Evolutionary conservation across 2,329 filamentous ascomycete species (phyloP), one percentile per base, ranked within the genome.

Genomic region (Stachybotrys chartarum): DNA sequence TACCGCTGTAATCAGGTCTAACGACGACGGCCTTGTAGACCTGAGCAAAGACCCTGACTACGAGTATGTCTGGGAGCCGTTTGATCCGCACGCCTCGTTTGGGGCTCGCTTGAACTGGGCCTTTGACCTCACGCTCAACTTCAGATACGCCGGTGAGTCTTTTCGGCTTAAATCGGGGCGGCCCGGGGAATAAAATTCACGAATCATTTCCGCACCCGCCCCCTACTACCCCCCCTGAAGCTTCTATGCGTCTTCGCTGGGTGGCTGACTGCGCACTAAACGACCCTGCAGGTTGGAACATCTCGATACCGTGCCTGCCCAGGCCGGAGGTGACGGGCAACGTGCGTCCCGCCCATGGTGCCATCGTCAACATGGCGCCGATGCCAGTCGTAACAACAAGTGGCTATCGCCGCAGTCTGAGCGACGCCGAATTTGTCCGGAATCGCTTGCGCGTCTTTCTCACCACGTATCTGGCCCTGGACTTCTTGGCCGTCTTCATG

Each of bases 401-500:
- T 35, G 83, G 83, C 30, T 80, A 75, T 61, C 64, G 65, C 53
- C 73, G 76, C 24, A 72, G 69, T 56, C 61, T 68, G 6, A 79
- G 75, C 5, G 70, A 73, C 42, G 61, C 61, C 24, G 64, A 72
- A 3, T 78, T 86, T 48, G 55, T 85, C 46, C 67, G 70, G 55
- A 61, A 65, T 16, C 76, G 77, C 30, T 57, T 84, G 11, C 55
- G 69, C 8, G 73, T 65, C 6, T 71, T 86, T n/a, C 54, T 82
- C 2, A 55, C 79, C 44, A 75, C 77, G 59, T 94, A 90, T 66
- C 59, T 94, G 12, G 58, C 81, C 7, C 74, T 96, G 8, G 93
- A 97, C 69, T 56, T 84, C 7, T 69, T 90, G 53, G 88, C 88
- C 64, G 78, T 85, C 1, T 59, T 84, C 58, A 85, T 90, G 74